Evolutionary conservation across 257 asterid species (phyloP), one percentile per base, ranked within the genome.

Genomic region (Gynochthodes officinalis): DNA sequence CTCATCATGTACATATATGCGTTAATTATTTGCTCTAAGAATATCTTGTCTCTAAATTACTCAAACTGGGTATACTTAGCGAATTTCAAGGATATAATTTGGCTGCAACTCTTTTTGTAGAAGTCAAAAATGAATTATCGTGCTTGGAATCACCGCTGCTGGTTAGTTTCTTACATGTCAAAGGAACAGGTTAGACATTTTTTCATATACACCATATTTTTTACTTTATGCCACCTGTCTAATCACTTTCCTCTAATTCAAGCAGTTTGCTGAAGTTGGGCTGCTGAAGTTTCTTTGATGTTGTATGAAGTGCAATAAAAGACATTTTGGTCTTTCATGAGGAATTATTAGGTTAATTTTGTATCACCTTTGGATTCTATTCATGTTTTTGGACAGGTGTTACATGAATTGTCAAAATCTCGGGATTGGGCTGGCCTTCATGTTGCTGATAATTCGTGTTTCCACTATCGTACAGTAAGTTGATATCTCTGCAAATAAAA

Each of bases 91-190:
- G 40, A 61, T 25, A 16, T 78, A 65, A 76, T 66, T 69, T 71
- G 44, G 5, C 73, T 76, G 68, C 62, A 48, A 55, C 61, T 79
- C 72, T 58, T 73, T 73, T 72, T 81, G 76, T 86, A 95, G 97
- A 88, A 79, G 49, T 92, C 91, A 54, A 95, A 95, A 81, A 95
- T 95, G 99, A 95, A 95, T 53, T 92, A 91, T 76, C 99, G 96
- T 73, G 99, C 97, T 80, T 92, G 99, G 99, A 89, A 84, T 84
- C 95, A 95, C 81, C 91, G 92, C 48, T 90, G 91, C 86, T 95
- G 99, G 99, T 80, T 92, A 80, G 97, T 87, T 82, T 78, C 95
- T 75, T 89, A 88, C 90, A 90, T 92, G 98, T 76, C 89, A 44
- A 76, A n/a, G 33, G 81, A 84, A 63, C 96, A 87, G 96, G 96